Evolutionary conservation across 2,329 filamentous ascomycete species (phyloP).

Genomic region (Mycocentrospora acerina): DNA sequence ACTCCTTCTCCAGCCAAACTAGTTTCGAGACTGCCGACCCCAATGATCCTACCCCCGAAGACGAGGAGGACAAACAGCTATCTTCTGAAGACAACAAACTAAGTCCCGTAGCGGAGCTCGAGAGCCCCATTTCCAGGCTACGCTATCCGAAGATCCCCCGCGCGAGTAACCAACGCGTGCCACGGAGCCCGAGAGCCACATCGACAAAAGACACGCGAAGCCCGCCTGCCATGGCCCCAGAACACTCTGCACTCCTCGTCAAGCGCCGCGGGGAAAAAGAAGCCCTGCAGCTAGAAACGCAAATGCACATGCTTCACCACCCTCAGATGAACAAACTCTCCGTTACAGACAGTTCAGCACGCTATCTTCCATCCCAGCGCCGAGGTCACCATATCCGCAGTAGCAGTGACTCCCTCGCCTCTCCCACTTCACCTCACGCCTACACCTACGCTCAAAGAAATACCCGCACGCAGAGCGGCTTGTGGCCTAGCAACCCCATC

Average conservation of each 20-base stretch:
- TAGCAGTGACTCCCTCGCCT: too few species aligned
- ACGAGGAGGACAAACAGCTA: constrained; percentile 41
- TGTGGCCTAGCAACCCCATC: constrained; percentile 28
- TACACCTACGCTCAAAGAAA: too few species aligned
- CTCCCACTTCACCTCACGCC: too few species aligned
- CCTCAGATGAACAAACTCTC: constrained; percentile 25
- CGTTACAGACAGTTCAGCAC: constrained; percentile 30
- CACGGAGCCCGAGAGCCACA: constrained; percentile 32
- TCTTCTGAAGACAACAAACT: constrained; percentile 28
- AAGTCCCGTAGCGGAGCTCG: constrained; percentile 46
- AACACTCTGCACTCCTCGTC: constrained; percentile 36
- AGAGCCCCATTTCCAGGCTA: constrained; percentile 43
- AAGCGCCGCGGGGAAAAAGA: constrained; percentile 40
- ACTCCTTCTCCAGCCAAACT: constrained; percentile 43
- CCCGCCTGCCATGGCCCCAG: constrained; percentile 5
- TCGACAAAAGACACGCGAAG: constrained; percentile 4
- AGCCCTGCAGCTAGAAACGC: constrained; percentile 39
- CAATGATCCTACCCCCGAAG: constrained; percentile 51
- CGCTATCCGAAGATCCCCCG: constrained; percentile 53
- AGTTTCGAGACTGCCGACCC: constrained; percentile 50
- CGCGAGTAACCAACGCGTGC: constrained; percentile 49
- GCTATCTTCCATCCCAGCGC: constrained; percentile 17
- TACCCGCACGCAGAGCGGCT: constrained; percentile 24
- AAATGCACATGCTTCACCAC: constrained; percentile 14
- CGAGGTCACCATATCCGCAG: too few species aligned